Conservation (phyloP, 306 rosid genomes). For the Fragaria iinumae region DNA sequence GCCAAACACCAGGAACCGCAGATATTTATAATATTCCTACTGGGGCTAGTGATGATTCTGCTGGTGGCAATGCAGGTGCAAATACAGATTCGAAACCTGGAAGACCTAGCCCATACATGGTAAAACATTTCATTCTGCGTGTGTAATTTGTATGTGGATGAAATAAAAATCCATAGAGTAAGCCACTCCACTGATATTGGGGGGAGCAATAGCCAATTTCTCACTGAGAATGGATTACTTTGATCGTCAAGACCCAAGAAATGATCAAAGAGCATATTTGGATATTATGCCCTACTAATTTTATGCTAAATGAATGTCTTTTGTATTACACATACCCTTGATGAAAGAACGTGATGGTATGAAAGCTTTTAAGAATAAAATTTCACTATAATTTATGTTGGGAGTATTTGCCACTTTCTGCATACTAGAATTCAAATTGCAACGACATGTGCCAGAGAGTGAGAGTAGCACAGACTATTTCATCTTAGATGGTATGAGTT, state of each 20-base stretch:
- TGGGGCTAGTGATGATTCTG: constrained; percentile 72
- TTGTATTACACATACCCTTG: not conserved
- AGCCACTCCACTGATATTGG: not conserved
- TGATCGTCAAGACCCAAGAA: not conserved
- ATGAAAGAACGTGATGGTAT: not conserved
- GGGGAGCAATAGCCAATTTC: not conserved
- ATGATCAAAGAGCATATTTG: not conserved
- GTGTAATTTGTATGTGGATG: not conserved
- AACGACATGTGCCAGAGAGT: not conserved
- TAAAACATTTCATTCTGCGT: constrained; percentile 24
- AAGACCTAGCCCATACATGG: constrained; percentile 76
- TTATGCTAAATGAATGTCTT: not conserved
- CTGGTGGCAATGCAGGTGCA: constrained; percentile 30
- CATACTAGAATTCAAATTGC: not conserved
- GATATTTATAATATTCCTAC: constrained; percentile 90
- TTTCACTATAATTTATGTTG: not conserved
- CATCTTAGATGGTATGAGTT: not conserved
- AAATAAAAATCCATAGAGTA: not conserved
- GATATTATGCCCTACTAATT: not conserved
- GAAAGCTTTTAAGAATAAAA: not conserved
- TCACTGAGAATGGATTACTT: not conserved
- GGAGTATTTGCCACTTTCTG: not conserved
- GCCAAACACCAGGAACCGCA: constrained; percentile 82
- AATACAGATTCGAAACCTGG: constrained; percentile 69
- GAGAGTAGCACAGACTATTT: not conserved